Base-by-base conservation (phyloP, 306 rosid species). In the Acacia acuminata region DNA sequence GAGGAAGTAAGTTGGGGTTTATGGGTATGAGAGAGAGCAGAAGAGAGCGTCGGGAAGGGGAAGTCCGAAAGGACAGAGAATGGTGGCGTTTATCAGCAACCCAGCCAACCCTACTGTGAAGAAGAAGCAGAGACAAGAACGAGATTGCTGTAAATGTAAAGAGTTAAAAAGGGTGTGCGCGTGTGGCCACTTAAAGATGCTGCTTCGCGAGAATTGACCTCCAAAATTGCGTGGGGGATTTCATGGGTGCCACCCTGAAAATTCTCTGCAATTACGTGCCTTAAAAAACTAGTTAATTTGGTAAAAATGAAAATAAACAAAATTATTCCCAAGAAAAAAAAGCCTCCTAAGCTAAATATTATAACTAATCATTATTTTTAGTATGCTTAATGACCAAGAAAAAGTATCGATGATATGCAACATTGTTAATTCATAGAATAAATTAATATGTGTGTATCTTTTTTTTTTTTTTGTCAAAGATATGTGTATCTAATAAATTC, bases 1-100 rank as follows among this genome's bases (percentile, higher is more conserved):
- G 69, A 43, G 75, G 53, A 93, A 44, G 87, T 7, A 42, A 72
- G 24, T 25, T 6, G 22, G 77, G 69, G 81, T 55, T 81, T 77
- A 56, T 74, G 67, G 34, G 40, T 73, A 76, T 25, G 7, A 63
- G 47, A 69, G 65, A 79, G 69, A 45, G 5, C 79, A 60, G 50
- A 58, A 24, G 56, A 71, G 14, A 71, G n/a, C 10, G 76, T 71
- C 22, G 13, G 56, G n/a, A 24, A 44, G 36, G 55, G 76, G 13
- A 44, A 71, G 56, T 19, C 40, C 32, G 38, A 71, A 13, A 44
- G 14, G 24, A 25, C 14, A 40, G 43, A 15, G 22, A 47, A 45
- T 44, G 76, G 58, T 71, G 58, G 58, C 58, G 76, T 71, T 44
- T 71, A 24, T 45, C 38, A 44, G 76, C 76, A 71, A 47, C 76